A percentile compares a stretch with the other conserved stretches of the same genome.
Conservation (phyloP, 2,329 filamentous ascomycete species). For the Aspergillus versicolor region DNA sequence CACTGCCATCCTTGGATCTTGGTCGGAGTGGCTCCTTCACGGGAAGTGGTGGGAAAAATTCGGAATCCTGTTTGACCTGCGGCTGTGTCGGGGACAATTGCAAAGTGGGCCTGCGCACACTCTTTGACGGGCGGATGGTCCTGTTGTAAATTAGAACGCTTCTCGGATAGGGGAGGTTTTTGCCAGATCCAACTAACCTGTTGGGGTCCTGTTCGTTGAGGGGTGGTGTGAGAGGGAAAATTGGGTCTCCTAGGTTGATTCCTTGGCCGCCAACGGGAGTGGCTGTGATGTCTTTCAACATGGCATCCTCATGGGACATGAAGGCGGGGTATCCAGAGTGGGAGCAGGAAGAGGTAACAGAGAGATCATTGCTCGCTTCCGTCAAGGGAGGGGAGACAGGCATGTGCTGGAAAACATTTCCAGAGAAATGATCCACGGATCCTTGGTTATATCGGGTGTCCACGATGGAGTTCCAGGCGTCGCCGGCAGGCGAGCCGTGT, state of each 20-base stretch:
- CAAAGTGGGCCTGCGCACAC: slow-evolving; percentile 37
- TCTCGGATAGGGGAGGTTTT: neutral
- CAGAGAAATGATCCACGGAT: slow-evolving; percentile 36
- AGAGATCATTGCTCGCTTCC: slow-evolving; percentile 42
- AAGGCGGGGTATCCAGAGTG: slow-evolving; percentile 40
- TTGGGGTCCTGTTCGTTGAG: slow-evolving; percentile 42
- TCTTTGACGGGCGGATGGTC: slow-evolving; percentile 41
- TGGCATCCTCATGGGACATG: slow-evolving; percentile 37
- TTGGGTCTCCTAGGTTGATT: slow-evolving; percentile 39
- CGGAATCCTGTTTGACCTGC: slow-evolving; percentile 36
- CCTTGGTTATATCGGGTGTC: slow-evolving; percentile 34
- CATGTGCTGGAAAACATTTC: slow-evolving; percentile 36
- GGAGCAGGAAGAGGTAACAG: slow-evolving; percentile 41
- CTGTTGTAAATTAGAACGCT: slow-evolving; percentile 24
- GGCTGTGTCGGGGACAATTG: slow-evolving; percentile 32
- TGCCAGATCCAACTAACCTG: slow-evolving; percentile 32
- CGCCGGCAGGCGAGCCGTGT: slow-evolving; percentile 36
- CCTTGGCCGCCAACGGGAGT: slow-evolving; percentile 35
- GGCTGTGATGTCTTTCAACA: slow-evolving; percentile 36
- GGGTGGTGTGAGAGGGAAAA: slow-evolving; percentile 40
- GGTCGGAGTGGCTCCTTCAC: slow-evolving; percentile 34
- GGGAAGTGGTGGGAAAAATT: slow-evolving; percentile 37
- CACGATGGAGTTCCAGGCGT: slow-evolving; percentile 39
- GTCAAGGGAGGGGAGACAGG: slow-evolving; percentile 45
- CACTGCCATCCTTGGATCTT: slow-evolving; percentile 38